Conservation (phyloP, 2,329 filamentous ascomycete genomes). For the Phyllosticta citriasiana region DNA sequence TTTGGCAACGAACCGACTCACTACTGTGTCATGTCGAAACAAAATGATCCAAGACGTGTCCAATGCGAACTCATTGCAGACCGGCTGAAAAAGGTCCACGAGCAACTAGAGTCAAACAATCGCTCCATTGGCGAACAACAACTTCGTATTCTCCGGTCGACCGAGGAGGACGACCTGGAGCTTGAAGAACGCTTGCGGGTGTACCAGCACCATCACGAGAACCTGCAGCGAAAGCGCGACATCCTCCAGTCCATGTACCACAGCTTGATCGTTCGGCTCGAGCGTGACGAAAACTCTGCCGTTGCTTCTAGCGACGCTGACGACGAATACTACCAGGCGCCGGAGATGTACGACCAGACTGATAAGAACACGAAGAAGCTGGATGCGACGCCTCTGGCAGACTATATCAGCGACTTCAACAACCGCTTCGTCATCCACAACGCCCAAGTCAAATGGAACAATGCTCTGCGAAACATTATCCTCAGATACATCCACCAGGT, state of each 20-base stretch:
- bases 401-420: constrained; percentile 90
- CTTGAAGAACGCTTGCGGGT: constrained; percentile 46
- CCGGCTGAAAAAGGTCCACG: constrained; percentile 65
- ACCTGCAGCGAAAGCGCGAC: constrained; percentile 47
- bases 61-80: constrained; percentile 78
- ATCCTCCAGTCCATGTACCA: constrained; percentile 50
- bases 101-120: constrained; percentile 67
- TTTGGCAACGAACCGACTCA: constrained; percentile 94
- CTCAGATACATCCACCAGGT: constrained; percentile 96
- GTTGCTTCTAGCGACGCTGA: constrained; percentile 28
- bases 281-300: constrained; percentile 46
- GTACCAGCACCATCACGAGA: constrained; percentile 46
- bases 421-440: constrained; percentile 99
- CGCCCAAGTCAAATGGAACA: constrained; percentile 97
- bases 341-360: constrained; percentile 43
- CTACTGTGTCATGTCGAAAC: constrained; percentile 77
- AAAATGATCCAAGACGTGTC: constrained; percentile 69
- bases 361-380: constrained; percentile 42
- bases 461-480: constrained; percentile 88
- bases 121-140: constrained; percentile 67
- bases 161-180: constrained; percentile 40
- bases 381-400: constrained; percentile 60
- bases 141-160: constrained; percentile 45
- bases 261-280: constrained; percentile 46
- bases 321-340: constrained; percentile 38